phyloP scores from a whole-genome alignment of 257 asterid genomes.

The Nicotiana obtusifolia region DNA sequence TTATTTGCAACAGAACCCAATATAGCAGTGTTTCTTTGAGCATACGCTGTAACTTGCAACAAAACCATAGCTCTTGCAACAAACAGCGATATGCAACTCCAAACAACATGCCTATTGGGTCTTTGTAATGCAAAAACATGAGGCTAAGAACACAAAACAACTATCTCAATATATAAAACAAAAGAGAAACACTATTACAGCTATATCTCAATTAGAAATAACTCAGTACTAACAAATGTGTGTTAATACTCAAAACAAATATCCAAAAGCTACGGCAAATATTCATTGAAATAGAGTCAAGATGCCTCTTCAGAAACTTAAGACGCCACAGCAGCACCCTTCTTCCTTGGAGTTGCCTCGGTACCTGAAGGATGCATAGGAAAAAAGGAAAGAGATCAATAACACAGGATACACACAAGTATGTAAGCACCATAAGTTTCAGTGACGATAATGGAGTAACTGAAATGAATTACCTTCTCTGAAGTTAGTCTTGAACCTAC shows the following conservation, averaged over 20 bases:
- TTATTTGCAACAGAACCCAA: too few relatives aligned
- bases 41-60: too few relatives aligned
- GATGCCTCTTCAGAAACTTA: not conserved
- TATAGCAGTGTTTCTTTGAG: too few relatives aligned
- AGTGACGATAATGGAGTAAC: not conserved
- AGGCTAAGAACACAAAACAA: not conserved
- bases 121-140: not conserved
- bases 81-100: not conserved
- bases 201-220: not conserved
- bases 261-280: not conserved
- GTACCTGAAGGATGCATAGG: not conserved
- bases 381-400: not conserved
- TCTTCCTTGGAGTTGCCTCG: conserved; percentile 2
- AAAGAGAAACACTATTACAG: not conserved
- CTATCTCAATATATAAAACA: not conserved
- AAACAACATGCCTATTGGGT: not conserved
- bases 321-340: not conserved
- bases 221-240: not conserved
- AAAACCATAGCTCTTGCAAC: too few relatives aligned
- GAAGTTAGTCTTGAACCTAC: conserved; percentile 18
- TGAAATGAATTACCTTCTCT: conserved; percentile 9
- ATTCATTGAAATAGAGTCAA: not conserved
- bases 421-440: not conserved
- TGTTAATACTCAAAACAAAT: not conserved
- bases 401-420: not conserved